phyloP scores from a whole-genome alignment of 345 rosid genomes.

The Brassica rapa region DNA sequence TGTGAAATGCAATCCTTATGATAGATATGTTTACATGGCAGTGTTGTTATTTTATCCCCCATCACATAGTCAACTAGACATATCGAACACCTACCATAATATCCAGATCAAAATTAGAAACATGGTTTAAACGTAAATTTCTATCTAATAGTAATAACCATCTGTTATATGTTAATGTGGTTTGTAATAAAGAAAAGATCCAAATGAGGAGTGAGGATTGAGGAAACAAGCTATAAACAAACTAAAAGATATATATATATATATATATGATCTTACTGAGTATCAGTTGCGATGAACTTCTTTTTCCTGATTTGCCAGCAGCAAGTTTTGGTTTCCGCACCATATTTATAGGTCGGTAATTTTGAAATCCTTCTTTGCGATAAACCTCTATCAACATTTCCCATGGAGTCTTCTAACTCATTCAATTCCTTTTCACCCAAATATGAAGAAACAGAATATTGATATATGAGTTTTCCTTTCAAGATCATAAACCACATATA shows the following conservation, averaged over 20 bases:
- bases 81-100: constrained; percentile 33
- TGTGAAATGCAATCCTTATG: constrained; percentile 34
- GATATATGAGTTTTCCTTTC: not conserved
- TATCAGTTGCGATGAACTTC: constrained; percentile 12
- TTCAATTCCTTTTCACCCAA: constrained; percentile 28
- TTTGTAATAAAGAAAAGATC: not conserved
- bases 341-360: constrained; percentile 14
- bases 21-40: constrained; percentile 34
- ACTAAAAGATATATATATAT: not conserved
- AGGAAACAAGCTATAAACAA: not conserved
- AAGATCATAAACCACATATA: not conserved
- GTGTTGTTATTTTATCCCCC: constrained; percentile 21
- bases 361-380: not conserved
- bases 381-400: constrained; percentile 3
- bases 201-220: not conserved
- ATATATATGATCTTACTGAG: constrained; percentile 25
- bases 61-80: constrained; percentile 7
- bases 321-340: not conserved
- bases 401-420: constrained; percentile 27
- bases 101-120: not conserved
- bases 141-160: not conserved
- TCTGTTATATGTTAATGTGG: not conserved
- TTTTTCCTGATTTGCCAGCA: constrained; percentile 1
- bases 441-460: not conserved
- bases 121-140: not conserved